Evolutionary conservation across 2,329 filamentous ascomycete genomes (phyloP), one percentile per base, ranked within the genome.

Genomic region (Teratosphaeriaceae sp.): DNA sequence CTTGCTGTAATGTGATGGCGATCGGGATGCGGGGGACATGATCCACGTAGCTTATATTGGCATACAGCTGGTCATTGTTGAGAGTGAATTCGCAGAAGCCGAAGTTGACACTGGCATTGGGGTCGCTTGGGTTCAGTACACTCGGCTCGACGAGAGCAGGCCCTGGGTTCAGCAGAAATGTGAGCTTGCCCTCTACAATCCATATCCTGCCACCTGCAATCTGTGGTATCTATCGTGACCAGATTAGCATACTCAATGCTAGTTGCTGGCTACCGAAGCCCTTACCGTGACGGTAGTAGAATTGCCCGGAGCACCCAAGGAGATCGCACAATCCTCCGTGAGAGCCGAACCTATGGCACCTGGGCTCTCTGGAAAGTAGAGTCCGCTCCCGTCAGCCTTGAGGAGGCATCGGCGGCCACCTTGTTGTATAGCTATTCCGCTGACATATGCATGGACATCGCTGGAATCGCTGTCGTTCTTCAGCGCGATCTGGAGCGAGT

Each of bases 51-150:
- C 54, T 60, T 47, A 64, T 64, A 45, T 74, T 74, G 24, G 69
- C 70, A 44, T 71, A 74, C 15, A 74, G 54, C 46, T 73, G 69
- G 13, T 48, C 56, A 44, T 66, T 60, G 47, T 73, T 73, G 53
- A 65, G 64, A 1, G 70, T 74, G 54, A 73, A 73, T 43, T 74
- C 70, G 40, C 59, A 62, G 45, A 73, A 73, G 1, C 63, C 64
- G 58, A 71, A 74, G 41, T 63, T 60, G 38, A 69, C 59, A 35
- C 65, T 64, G 38, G 64, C 64, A 50, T 72, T 72, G 1, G 67
- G 67, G 44, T 74, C 70, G 29, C 49, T 56, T 1, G 60, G 62
- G 33, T 65, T 65, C 24, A 64, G 46, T 0, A 64, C 62, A 9
- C 48, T 54, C 6, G 62, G 62, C 45, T 64, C 62, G 20, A 64